Conservation (phyloP, 2,329 filamentous ascomycete genomes). For the Trichothecium roseum region DNA sequence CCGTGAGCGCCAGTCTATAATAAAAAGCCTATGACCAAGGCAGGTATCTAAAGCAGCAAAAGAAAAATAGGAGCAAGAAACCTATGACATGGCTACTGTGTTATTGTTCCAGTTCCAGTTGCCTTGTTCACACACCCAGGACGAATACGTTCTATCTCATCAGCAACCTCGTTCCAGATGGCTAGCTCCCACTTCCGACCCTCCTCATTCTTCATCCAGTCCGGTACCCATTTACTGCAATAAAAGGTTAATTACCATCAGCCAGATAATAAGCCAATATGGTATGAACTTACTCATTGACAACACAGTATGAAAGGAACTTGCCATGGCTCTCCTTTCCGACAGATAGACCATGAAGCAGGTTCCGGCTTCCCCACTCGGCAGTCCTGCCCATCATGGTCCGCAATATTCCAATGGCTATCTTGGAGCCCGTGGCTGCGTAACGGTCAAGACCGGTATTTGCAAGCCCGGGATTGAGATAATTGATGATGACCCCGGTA, state of each 20-base stretch:
- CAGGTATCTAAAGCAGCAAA: no score
- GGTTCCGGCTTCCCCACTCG: slow-evolving; percentile 16
- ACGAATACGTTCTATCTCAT: slow-evolving; percentile 15
- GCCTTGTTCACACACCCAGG: slow-evolving; percentile 14
- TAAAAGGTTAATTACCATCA: not conserved
- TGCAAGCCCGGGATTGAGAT: slow-evolving; percentile 18
- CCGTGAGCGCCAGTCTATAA: no score
- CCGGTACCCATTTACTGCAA: slow-evolving; percentile 9
- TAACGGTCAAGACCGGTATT: slow-evolving; percentile 10
- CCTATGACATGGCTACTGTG: no score
- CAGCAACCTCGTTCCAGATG: slow-evolving; percentile 16
- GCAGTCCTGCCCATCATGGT: slow-evolving; percentile 5
- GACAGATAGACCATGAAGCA: slow-evolving; percentile 13
- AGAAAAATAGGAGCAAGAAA: no score
- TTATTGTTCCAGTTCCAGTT: no score
- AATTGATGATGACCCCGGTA: slow-evolving; percentile 20
- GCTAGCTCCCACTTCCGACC: slow-evolving; percentile 11
- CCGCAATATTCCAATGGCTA: not conserved
- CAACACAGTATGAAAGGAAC: slow-evolving; percentile 13
- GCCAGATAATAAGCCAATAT: not conserved
- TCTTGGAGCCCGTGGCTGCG: slow-evolving; percentile 1
- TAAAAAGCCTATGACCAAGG: no score
- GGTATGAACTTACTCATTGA: slow-evolving; percentile 14
- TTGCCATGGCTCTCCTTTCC: slow-evolving; percentile 16
- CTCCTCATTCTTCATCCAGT: slow-evolving; percentile 12